Base-by-base conservation (phyloP, 2,329 filamentous ascomycete species). In the Cercospora citrullina region DNA sequence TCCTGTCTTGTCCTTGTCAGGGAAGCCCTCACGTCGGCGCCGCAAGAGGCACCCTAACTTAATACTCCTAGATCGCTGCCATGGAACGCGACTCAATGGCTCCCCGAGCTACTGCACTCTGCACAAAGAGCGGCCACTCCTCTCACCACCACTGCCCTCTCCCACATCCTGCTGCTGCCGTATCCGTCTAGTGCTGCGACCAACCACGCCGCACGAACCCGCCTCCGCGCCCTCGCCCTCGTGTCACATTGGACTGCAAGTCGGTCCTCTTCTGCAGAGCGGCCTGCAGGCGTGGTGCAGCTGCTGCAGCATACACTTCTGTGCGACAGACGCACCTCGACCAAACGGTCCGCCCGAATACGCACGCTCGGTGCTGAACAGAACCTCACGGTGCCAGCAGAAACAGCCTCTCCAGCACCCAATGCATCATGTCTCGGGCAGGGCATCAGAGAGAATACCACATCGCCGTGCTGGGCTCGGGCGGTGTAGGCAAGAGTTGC, bases 401-500 rank as follows among this genome's bases (percentile, higher is more conserved):
- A 36, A 16, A 39, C 36, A 39, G 36, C 36, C 36, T 39, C 36
- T n/a, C 36, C 36, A 64, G 26, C 21, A 14, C 42, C 53, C 21
- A 61, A 64, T 65, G 69, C 65, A 70, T 57, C 66, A 77, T 77
- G 76, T 77, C 76, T 70, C 75, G 76, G 59, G 68, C 71, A 53
- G 71, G 69, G 63, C 65, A 74, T 53, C 76, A 78, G 68, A 72
- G 76, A 76, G 91, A 94, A 83, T 92, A 93, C 78, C 89, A 93
- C 80, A 90, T 93, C 77, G 91, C 93, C 75, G 91, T 94, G 71
- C 84, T 94, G 73, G 91, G 91, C 78, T 90, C 91, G 83, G 91
- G 93, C 81, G 93, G 93, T 79, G 93, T 96, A 77, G 93, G 93
- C 70, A 96, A 96, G 82, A 96, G 92, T 80, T 96, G 93, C 84